Base-by-base conservation (phyloP, 345 rosid genomes). In the Odontarrhena argentea region DNA sequence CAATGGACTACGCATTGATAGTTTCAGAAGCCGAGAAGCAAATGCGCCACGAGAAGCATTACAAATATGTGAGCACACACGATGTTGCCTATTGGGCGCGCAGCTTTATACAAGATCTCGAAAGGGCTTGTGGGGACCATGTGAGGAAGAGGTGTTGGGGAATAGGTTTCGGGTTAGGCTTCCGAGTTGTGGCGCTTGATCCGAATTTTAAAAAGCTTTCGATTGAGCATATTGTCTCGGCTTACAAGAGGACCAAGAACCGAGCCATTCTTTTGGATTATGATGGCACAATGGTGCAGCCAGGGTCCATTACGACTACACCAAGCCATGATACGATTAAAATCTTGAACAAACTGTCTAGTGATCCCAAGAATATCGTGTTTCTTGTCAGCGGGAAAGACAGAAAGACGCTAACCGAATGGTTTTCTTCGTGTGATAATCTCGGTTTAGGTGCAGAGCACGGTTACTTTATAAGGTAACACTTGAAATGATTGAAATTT, bases 21-120 rank as follows among this genome's bases (percentile, higher is more conserved):
- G 73, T 83, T 61, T 78, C 92, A 8, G 94, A 85, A 70, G 77
- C 80, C 14, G 98, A 93, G 76, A 93, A 88, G 72, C 91, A 90
- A 50, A 47, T 88, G 85, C 83, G 98, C 34, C 98, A 93, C 7
- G 97, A 93, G 74, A 93, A 90, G 82, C 97, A 93, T 77, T 76
- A 88, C 62, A 84, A 87, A 52, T 90, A 90, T 55, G 97, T 93
- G 51, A 88, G 94, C 61, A 90, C 97, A 1, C 98, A 90, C 69
- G 97, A 90, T 73, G 97, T 93, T 59, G 94, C 88, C 1, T 93
- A 93, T 65, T 93, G 98, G 98, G 94, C 98, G 0, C 86, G 61
- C 9, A 93, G 98, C 80, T 93, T 93, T 81, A 46, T 90, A 77
- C 98, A 86, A 74, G 98, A 93, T 82, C 93, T 90, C 49, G 94